These are phyloP conservation scores for Phytophthora litchii DNA, from an alignment of 352 stramenopile species.

Conservation along the genomic window DNA sequence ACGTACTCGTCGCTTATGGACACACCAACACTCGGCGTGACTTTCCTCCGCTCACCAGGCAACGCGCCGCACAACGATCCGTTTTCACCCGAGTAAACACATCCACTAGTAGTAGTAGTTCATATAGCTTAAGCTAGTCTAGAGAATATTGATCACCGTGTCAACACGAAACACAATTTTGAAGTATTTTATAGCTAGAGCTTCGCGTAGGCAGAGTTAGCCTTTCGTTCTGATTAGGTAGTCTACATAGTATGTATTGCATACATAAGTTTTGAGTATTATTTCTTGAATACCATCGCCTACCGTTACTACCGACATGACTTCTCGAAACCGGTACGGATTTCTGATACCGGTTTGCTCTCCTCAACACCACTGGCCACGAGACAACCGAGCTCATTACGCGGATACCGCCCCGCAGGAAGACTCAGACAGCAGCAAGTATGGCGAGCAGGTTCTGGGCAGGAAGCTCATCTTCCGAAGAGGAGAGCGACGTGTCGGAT, in stretches of 20 bases:
- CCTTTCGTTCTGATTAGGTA: no score
- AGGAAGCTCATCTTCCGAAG: constrained; percentile 77
- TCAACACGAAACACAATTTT: background rate
- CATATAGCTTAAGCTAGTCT: constrained; percentile 13
- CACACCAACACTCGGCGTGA: constrained; percentile 49
- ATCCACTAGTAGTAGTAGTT: background rate
- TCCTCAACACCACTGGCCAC: background rate
- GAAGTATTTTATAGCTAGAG: no score
- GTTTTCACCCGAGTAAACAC: constrained; percentile 32
- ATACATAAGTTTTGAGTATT: no score
- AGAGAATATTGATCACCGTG: constrained; percentile 1
- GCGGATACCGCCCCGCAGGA: constrained; percentile 23
- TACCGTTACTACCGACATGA: no score
- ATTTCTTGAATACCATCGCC: no score
- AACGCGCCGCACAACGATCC: constrained; percentile 32
- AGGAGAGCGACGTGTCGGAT: constrained; percentile 78
- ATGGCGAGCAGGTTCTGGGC: constrained; percentile 90
- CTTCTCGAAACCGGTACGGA: no score
- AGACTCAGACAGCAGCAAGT: constrained; percentile 21
- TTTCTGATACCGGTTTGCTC: constrained; percentile 9
- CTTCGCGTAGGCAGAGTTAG: no score
- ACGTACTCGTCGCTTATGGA: constrained; percentile 54
- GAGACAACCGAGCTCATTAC: constrained; percentile 25
- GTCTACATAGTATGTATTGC: no score
- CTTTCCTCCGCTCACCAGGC: constrained; percentile 62